Percentiles rank a stretch among this genome's conserved stretches.
phyloP scores from a whole-genome alignment of 140 eudicot genomes.

The Ambrosia hybrid region DNA sequence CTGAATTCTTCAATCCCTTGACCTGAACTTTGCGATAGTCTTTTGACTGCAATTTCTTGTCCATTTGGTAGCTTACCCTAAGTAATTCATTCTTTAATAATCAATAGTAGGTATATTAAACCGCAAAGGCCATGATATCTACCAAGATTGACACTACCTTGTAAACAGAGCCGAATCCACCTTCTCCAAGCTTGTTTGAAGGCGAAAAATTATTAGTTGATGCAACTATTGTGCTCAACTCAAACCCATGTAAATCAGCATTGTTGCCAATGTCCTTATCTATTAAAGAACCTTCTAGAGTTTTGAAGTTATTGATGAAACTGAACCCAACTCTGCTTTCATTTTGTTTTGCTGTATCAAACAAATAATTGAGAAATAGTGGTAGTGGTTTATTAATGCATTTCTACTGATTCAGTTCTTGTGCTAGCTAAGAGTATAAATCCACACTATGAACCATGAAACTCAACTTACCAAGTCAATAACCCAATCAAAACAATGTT shows the following conservation, averaged over 20 bases:
- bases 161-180: conserved; percentile 6
- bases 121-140: not conserved
- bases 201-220: not conserved
- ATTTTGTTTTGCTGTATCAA: not conserved
- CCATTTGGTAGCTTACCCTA: conserved; percentile 2
- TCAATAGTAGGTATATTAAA: not conserved
- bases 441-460: too few relatives aligned
- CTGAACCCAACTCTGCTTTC: not conserved
- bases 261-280: conserved; percentile 2
- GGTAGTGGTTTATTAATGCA: too few relatives aligned
- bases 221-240: not conserved
- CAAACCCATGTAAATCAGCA: not conserved
- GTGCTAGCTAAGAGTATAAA: too few relatives aligned
- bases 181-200: conserved; percentile 18
- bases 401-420: too few relatives aligned
- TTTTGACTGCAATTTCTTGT: not conserved
- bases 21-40: conserved; percentile 9
- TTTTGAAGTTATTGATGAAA: not conserved
- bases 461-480: too few relatives aligned
- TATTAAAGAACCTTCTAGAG: not conserved
- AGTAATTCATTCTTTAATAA: not conserved
- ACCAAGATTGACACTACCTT: not conserved
- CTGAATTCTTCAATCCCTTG: conserved; percentile 5
- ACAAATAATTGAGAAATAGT: not conserved
- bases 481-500: too few relatives aligned